Evolutionary conservation across 1,284 basidiomycete species (phyloP), one percentile per base, ranked within the genome.

Genomic region (Ustilago tritici): DNA sequence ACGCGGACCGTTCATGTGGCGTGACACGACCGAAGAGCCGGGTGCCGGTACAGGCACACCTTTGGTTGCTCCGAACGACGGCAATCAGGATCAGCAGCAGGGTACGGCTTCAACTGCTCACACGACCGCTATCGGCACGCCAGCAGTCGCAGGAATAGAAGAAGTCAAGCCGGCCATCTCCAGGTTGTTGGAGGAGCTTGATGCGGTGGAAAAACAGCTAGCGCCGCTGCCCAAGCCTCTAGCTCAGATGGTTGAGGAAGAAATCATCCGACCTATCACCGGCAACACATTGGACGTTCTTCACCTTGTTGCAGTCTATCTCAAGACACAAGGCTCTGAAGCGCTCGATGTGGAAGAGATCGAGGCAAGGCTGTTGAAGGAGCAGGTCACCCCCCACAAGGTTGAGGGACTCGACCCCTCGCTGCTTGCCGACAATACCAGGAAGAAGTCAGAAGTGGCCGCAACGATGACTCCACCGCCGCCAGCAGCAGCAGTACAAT

Each of bases 1-100:
- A 4, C 61, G 74, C 4, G 74, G 74, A 4, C 74, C 74, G 10
- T 76, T 76, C 59, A 61, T 65, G 74, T 76, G 74, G 74, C 68
- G 74, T 49, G 74, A 76, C 32, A 53, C 53, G 14, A 71, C 65
- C n/a, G 65, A 74, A 19, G 71, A 69, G 31, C 54, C 54, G 50
- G 59, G 61, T 8, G 69, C 10, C 11, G 19, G 63, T 7, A 55
- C 61, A 53, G 55, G 49, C 9, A 68, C 70, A n/a, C 65, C 61
- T 12, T 65, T 66, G 3, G 63, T 19, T 0, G 28, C 50, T 1
- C 47, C 34, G 4, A 55, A 60, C 8, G 50, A 31, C n/a, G 55
- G n/a, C 6, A 41, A 46, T 32, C 49, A 60, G 36, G 43, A 11
- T 40, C 56, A 17, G 4, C 41, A 60, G 49, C 46, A 2, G 49